Conservation (phyloP, 2,329 filamentous ascomycete species). For the Stagonosporopsis cucurbitacearum region DNA sequence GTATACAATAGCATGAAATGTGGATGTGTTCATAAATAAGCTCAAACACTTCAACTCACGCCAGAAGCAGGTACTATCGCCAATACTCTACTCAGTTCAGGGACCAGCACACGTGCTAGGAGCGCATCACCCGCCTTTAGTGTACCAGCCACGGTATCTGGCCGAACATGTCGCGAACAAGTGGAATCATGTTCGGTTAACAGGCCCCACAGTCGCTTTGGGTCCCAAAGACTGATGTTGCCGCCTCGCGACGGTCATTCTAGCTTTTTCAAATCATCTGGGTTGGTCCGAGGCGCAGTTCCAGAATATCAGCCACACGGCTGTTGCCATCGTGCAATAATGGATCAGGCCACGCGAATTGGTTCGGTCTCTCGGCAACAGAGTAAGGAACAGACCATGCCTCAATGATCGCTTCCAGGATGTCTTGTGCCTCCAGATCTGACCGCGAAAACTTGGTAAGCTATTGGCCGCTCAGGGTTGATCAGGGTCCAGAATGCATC, state of each 20-base stretch:
- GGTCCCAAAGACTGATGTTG: not conserved
- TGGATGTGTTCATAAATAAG: not conserved
- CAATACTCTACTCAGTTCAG: not conserved
- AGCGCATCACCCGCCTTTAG: not conserved
- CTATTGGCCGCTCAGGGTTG: not conserved
- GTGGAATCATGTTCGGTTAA: constrained; percentile 1
- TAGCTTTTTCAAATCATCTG: not conserved
- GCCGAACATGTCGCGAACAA: not conserved
- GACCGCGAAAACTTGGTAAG: not conserved
- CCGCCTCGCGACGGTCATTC: not conserved
- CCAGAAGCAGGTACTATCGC: constrained; percentile 4
- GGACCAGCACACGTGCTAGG: not conserved
- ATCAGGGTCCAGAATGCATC: not conserved
- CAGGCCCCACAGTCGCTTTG: constrained; percentile 6
- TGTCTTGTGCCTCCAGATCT: constrained; percentile 3
- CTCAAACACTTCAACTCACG: not conserved
- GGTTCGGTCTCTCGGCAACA: constrained; percentile 1
- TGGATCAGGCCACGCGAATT: constrained; percentile 1
- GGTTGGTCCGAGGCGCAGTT: not conserved
- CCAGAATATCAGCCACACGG: constrained; percentile 1
- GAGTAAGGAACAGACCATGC: not conserved
- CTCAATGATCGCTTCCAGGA: not conserved
- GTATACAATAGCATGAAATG: too few relatives aligned
- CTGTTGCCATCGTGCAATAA: not conserved
- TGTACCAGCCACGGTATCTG: constrained; percentile 5